A percentile compares a stretch with the other conserved stretches of the same genome.
These are phyloP conservation scores for Candida tallmaniae DNA, from an alignment of 805 yeast genomes.

Conservation along the genomic window DNA sequence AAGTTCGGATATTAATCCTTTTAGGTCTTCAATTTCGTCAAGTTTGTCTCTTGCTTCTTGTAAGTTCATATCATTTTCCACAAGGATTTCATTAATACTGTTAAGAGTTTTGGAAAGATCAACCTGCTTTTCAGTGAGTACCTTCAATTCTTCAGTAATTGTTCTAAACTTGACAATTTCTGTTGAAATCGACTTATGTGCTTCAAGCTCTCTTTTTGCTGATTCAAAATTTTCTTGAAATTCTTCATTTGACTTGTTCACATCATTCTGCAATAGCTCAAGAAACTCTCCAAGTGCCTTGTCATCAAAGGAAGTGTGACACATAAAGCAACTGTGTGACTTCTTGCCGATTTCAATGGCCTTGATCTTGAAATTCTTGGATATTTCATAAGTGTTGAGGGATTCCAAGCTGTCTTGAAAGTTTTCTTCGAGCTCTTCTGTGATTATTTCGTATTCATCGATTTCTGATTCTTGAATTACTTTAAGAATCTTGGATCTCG, in stretches of 20 bases:
- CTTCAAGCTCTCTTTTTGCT: slow-evolving; percentile 28
- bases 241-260: slow-evolving; percentile 19
- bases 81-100: background rate
- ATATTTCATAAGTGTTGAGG: slow-evolving; percentile 63
- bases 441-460: slow-evolving; percentile 45
- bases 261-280: slow-evolving; percentile 22
- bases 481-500: slow-evolving; percentile 14
- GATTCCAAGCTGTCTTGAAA: slow-evolving; percentile 59
- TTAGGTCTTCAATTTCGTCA: slow-evolving; percentile 5
- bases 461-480: slow-evolving; percentile 36
- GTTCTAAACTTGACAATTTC: slow-evolving; percentile 25
- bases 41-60: slow-evolving; percentile 4
- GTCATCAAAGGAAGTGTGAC: slow-evolving; percentile 61
- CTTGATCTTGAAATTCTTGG: slow-evolving; percentile 61
- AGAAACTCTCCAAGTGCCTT: slow-evolving; percentile 27
- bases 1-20: slow-evolving; percentile 13
- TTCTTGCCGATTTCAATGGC: slow-evolving; percentile 62
- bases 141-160: slow-evolving; percentile 12
- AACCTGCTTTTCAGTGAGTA: slow-evolving; percentile 3
- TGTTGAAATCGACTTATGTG: slow-evolving; percentile 24
- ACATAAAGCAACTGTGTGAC: slow-evolving; percentile 62
- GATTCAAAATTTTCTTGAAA: slow-evolving; percentile 25
- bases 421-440: slow-evolving; percentile 58
- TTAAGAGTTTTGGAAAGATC: background rate
- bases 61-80: background rate